These are phyloP conservation scores for Schwanniomyces vanrijiae DNA, from an alignment of 805 yeast genomes.

Conservation along the genomic window DNA sequence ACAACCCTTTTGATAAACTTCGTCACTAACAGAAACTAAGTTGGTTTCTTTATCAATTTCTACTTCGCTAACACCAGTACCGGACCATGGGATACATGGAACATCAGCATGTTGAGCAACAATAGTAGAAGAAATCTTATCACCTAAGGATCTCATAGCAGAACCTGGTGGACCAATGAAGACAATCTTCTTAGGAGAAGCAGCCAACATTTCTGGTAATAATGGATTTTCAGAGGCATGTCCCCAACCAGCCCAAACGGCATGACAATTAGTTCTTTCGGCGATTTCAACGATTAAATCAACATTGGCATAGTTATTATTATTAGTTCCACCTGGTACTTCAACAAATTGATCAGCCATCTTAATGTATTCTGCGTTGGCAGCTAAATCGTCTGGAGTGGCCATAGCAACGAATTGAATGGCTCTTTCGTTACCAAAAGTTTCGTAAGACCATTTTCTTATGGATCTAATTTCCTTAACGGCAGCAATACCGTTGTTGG, in stretches of 20 bases:
- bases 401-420: constrained; percentile 98
- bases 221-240: constrained; percentile 99
- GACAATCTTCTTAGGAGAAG: constrained; percentile 84
- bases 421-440: constrained; percentile 94
- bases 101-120: constrained; percentile 99
- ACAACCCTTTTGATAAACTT: constrained; percentile 85
- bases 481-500: constrained; percentile 99
- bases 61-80: constrained; percentile 92
- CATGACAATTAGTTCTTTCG: constrained; percentile 93
- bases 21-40: constrained; percentile 86
- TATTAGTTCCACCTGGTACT: constrained; percentile 99
- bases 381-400: constrained; percentile 97
- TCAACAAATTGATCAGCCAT: constrained; percentile 99
- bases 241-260: constrained; percentile 99
- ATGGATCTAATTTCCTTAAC: constrained; percentile 97
- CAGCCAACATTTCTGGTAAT: constrained; percentile 90
- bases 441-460: constrained; percentile 98
- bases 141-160: constrained; percentile 99
- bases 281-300: constrained; percentile 96
- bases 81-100: constrained; percentile 99
- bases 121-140: constrained; percentile 94
- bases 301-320: constrained; percentile 97
- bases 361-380: constrained; percentile 96
- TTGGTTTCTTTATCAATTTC: constrained; percentile 63
- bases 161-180: constrained; percentile 99